Evolutionary conservation across 805 yeast species (phyloP).

Genomic region (Saccharomycodes ludwigii): DNA sequence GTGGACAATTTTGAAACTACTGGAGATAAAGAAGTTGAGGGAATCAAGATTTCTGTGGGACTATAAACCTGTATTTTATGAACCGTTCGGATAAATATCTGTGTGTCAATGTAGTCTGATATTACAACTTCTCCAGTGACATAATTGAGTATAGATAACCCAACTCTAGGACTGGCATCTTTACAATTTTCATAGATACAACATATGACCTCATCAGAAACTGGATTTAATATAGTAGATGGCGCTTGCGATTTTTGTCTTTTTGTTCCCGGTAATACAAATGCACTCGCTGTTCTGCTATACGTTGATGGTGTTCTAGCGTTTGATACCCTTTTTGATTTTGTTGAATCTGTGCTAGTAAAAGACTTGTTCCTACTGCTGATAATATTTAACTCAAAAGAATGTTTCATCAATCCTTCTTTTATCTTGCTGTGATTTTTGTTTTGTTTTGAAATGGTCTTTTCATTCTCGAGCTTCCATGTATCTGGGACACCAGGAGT

Average conservation of each 20-base stretch:
- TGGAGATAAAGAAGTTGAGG: slow-evolving; percentile 19
- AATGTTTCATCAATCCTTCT: too few relatives aligned
- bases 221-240: not conserved
- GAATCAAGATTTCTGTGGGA: slow-evolving; percentile 26
- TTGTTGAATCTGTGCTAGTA: slow-evolving; percentile 1
- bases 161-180: slow-evolving; percentile 22
- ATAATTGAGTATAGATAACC: slow-evolving; percentile 28
- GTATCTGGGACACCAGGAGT: too few relatives aligned
- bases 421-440: too few relatives aligned
- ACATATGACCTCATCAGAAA: slow-evolving; percentile 14
- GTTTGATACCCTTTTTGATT: not conserved
- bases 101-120: slow-evolving; percentile 30
- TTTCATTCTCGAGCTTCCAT: too few relatives aligned
- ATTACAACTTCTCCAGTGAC: slow-evolving; percentile 27
- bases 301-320: slow-evolving; percentile 1
- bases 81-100: slow-evolving; percentile 32
- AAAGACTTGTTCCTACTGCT: too few relatives aligned
- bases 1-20: slow-evolving; percentile 22
- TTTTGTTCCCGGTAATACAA: not conserved
- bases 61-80: slow-evolving; percentile 27
- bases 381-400: too few relatives aligned
- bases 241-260: slow-evolving; percentile 1
- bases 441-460: too few relatives aligned
- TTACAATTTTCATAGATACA: slow-evolving; percentile 19
- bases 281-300: too few relatives aligned